Base-by-base conservation (phyloP, 306 rosid genomes). In the Corylus americana region DNA sequence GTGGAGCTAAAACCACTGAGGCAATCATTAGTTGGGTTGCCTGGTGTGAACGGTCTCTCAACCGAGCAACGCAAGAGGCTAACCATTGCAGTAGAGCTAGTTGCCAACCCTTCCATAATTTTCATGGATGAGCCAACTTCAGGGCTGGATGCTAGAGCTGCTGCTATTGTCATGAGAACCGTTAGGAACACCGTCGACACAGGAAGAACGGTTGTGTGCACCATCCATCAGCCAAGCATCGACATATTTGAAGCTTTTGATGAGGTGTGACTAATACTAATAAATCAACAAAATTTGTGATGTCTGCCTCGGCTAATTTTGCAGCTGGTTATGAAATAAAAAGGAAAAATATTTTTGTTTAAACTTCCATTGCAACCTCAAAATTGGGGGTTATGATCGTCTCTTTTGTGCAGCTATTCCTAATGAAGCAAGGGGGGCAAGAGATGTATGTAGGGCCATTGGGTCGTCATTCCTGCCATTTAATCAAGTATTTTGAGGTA, bases 121-220 rank as follows among this genome's bases (percentile, higher is more conserved):
- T 94, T 94, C 85, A 94, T 94, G 98, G 97, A 92, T 39, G 97
- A 94, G 79, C 98, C 98, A 64, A 94, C 98, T 57, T 94, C 98
- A 9, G 98, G 98, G 7, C 90, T 94, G 47, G 98, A 94, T 82
- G 98, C 98, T 53, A 85, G 98, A 83, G 98, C 97, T 2, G 98
- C 98, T 4, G 98, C 98, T 3, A 90, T 92, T 74, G 98, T 94
- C 3, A 92, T 92, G 98, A 88, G 97, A 79, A 92, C 98, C 0
- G 93, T 94, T 5, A 88, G 98, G 72, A 94, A 90, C 83, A 94
- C 97, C 0, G 98, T 94, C 54, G 97, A 94, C 88, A 94, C 98
- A 0, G 97, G 98, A 22, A 78, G 98, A 83, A 94, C 97, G 12
- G 96, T 94, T 27, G 97, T 92, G 76, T 94, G 98, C 86, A 94